Evolutionary conservation across 768 basidiomycete genomes (phyloP).

Genomic region (Neoboletus brunneissimus): DNA sequence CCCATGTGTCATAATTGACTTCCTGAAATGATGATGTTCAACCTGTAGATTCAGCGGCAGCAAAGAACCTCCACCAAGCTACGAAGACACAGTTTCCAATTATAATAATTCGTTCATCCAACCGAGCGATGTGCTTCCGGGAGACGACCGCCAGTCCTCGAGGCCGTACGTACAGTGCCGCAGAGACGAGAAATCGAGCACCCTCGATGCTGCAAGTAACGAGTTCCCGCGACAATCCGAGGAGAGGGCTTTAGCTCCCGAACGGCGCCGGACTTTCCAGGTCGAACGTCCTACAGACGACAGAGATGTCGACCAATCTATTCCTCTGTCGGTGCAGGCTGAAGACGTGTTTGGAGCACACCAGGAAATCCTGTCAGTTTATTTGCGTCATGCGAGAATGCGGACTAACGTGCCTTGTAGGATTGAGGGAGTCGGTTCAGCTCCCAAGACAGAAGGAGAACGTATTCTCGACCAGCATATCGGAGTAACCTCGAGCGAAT

Average conservation of each 20-base stretch:
- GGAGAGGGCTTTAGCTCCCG: neutral
- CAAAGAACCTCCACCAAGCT: constrained; percentile 14
- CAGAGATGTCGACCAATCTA: neutral
- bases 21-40: neutral
- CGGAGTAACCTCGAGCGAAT: neutral
- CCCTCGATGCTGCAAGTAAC: neutral
- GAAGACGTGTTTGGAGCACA: neutral
- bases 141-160: neutral
- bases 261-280: neutral
- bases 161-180: neutral
- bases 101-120: neutral
- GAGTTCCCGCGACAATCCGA: neutral
- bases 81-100: constrained; percentile 5
- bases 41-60: neutral
- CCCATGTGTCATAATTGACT: neutral
- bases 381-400: neutral
- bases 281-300: neutral
- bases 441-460: neutral
- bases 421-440: neutral
- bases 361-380: neutral
- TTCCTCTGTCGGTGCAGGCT: neutral
- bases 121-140: neutral
- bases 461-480: neutral
- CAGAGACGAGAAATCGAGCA: neutral
- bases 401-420: neutral